phyloP scores from a whole-genome alignment of 306 rosid genomes.

The Lathyrus oleraceus region DNA sequence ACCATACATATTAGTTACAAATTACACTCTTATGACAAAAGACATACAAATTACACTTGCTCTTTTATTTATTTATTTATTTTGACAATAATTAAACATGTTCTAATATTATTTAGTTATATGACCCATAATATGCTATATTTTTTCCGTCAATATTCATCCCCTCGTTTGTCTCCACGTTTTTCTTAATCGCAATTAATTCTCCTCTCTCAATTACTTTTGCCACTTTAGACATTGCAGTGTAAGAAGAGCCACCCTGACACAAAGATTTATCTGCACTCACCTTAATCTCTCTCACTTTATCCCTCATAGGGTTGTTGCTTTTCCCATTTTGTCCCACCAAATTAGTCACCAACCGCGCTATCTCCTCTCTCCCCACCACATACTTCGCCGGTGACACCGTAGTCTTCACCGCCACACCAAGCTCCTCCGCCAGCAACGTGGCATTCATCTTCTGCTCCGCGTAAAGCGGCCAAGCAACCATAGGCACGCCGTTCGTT shows the following conservation, averaged over 20 bases:
- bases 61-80: too few relatives aligned
- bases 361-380: conserved; percentile 49
- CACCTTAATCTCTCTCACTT: conserved; percentile 14
- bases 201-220: background rate
- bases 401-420: conserved; percentile 35
- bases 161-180: background rate
- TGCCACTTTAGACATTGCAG: conserved; percentile 16
- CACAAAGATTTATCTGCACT: conserved; percentile 33
- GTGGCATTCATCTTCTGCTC: conserved; percentile 65
- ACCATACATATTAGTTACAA: too few relatives aligned
- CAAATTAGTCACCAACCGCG: conserved; percentile 31
- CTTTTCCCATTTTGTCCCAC: background rate
- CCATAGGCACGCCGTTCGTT: conserved; percentile 47
- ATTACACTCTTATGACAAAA: too few relatives aligned
- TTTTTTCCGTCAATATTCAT: background rate
- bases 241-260: conserved; percentile 35
- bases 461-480: conserved; percentile 61
- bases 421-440: conserved; percentile 47
- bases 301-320: background rate
- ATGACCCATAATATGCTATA: background rate
- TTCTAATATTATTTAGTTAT: too few relatives aligned
- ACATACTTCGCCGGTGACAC: conserved; percentile 36
- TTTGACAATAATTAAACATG: too few relatives aligned
- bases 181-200: background rate
- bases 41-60: too few relatives aligned